Evolutionary conservation across 495 filamentous ascomycete species (phyloP), one percentile per base, ranked within the genome.

Genomic region (Ascobolus immersus): DNA sequence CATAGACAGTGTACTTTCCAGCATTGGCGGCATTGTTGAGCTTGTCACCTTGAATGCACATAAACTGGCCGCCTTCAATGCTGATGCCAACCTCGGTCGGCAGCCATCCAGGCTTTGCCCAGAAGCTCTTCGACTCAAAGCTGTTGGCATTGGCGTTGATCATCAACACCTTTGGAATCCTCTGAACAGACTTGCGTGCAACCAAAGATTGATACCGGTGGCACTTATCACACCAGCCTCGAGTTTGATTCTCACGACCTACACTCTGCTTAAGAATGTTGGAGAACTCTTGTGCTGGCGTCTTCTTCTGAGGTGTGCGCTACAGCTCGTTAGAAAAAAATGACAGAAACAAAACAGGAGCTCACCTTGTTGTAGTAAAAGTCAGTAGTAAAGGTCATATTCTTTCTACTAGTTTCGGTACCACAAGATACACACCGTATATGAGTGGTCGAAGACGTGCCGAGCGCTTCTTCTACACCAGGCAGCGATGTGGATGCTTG

Each of bases 151-250:
- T 75, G 3, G 84, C 66, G 48, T 92, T 90, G 15, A 96, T 61
- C 50, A 82, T 66, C 25, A 96, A 50, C 21, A 93, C 73, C 7
- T 62, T 57, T n/a, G 86, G 80, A 41, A 89, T 64, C 13, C 62
- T 64, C 36, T 75, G 68, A 10, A 93, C 69, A 0, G 71, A 73
- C 42, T 82, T 89, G 34, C 75, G 61, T 30, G 73, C 80, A 6
- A 65, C 61, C 12, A 92, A 61, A 39, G 71, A 68, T 45, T 89
- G 77, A 46, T 94, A 93, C 17, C 77, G 62, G 34, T 73, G 70
- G 40, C 89, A 94, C 39, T 67, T 65, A 36, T 72, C 74, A 44
- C 86, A 96, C 78, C 79, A 96, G 3, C 84, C 86, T 38, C 79
- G 62, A 9, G 67, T 73, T 17, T 72, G 68, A 1, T 73, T 73